Evolutionary conservation across 768 basidiomycete genomes (phyloP), one percentile per base, ranked within the genome.

Genomic region (Boletellus ananiceps): DNA sequence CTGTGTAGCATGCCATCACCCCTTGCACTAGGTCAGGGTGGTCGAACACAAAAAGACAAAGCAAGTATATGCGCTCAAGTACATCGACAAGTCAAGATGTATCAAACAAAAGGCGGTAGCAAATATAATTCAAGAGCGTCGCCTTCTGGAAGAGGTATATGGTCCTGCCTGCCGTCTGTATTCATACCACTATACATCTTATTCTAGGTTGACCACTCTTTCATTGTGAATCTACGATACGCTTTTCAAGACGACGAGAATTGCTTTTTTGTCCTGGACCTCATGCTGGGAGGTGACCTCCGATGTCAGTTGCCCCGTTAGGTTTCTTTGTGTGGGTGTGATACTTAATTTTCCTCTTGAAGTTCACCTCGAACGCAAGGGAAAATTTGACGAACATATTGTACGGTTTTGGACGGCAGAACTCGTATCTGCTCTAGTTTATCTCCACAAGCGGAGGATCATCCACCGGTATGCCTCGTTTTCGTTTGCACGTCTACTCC

Each of bases 241-340:
- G 94, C 94, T 5, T 98, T 98, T 67, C 94, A 98, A 66, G 94
- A 97, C 63, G 94, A 96, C 58, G 85, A 89, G 57, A 95, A 96
- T 66, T 95, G 95, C 61, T 98, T 97, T 76, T 96, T 97, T 71
- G 93, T 97, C 7, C 74, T 97, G 49, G 95, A 98, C 67, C 79
- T 98, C 41, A 96, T 96, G 93, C 74, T 96, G 1, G 94, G 94
- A 27, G 94, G 94, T 11, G 93, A 97, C 70, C 71, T 97, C 59
- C 80, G 94, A 69, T 88, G 86, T 97, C 62, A 62, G 93, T 71
- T 46, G 35, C 51, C 34, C 43, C 41, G 9, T 41, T 8, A 8
- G 0, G 18, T 42, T 42, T 41, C 15, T 12, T 45, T 13, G 8
- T 23, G 40, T 36, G 25, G 46, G 35, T 36, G 40, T 38, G 19